Evolutionary conservation across 805 yeast species (phyloP), one percentile per base, ranked within the genome.

Genomic region (Spathaspora gorwiae): DNA sequence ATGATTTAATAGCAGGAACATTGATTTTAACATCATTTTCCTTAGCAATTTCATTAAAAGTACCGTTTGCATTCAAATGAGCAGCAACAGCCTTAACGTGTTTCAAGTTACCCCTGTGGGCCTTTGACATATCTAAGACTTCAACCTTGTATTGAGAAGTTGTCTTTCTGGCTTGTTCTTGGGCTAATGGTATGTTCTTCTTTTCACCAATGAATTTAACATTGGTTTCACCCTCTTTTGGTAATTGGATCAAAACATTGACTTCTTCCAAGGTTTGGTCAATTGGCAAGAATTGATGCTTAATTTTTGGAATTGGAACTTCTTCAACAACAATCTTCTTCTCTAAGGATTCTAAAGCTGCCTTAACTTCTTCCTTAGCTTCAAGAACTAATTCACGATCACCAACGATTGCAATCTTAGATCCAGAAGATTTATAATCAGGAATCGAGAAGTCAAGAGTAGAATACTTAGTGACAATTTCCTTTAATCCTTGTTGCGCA

Each of bases 81-180:
- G 84, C 74, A 37, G 89, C 84, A 46, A 94, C 72, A 35, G 81
- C 76, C 49, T 80, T 79, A 8, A 96, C 97, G 57, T 94, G 98
- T 13, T 70, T 62, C 43, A 79, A 59, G 59, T 87, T 80, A 52
- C 86, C 87, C 57, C 89, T 87, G 62, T 94, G 97, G 29, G 98
- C 96, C 64, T 79, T 84, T 9, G 95, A 81, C 63, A 94, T 83
- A 56, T 90, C 96, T 58, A 94, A 73, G 32, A 80, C 67, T 52
- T 83, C 89, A 35, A 83, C 79, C 46, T 75, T 70, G 59, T 75
- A 80, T 45, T 78, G 73, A 40, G 81, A 70, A 31, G 94, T 78
- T 36, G 80, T 71, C 40, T 73, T 61, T 62, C 82, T 78, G 12
- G 92, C 87, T 47, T 66, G 68, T 27, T 71, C 72, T 49, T 84